Conservation (phyloP, 2,329 filamentous ascomycete genomes). For the Ilyonectria sp. region DNA sequence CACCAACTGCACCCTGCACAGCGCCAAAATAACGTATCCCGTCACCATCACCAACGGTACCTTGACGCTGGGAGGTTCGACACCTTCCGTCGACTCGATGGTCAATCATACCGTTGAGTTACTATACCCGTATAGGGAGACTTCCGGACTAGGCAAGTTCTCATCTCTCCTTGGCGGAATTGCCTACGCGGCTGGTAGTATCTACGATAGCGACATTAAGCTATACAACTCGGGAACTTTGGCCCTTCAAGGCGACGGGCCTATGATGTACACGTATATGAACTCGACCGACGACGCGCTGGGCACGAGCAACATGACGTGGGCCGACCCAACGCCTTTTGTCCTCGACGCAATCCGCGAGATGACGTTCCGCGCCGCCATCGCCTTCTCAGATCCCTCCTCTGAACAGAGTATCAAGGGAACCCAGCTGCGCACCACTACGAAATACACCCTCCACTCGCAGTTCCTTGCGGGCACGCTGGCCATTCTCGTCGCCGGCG, state of each 20-base stretch:
- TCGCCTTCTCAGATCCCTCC: slow-evolving; percentile 19
- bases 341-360: slow-evolving; percentile 18
- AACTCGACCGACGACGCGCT: slow-evolving; percentile 14
- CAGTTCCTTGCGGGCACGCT: slow-evolving; percentile 4
- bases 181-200: slow-evolving; percentile 8
- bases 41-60: slow-evolving; percentile 19
- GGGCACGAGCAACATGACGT: slow-evolving; percentile 21
- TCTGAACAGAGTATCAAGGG: slow-evolving; percentile 5
- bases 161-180: slow-evolving; percentile 16
- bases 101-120: slow-evolving; percentile 7
- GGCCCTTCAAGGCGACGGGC: slow-evolving; percentile 4
- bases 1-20: slow-evolving; percentile 23
- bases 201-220: slow-evolving; percentile 13
- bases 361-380: slow-evolving; percentile 20
- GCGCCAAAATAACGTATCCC: slow-evolving; percentile 16
- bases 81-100: background rate
- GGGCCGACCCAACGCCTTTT: slow-evolving; percentile 15
- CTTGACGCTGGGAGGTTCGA: background rate
- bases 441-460: slow-evolving; percentile 15
- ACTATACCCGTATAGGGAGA: slow-evolving; percentile 4
- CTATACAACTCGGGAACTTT: slow-evolving; percentile 12
- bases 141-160: slow-evolving; percentile 5
- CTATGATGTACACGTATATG: slow-evolving; percentile 25
- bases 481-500: slow-evolving; percentile 2
- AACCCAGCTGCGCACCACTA: slow-evolving; percentile 5